A percentile compares a stretch with the other conserved stretches of the same genome.
These are phyloP conservation scores for Kockovaella imperatae DNA, from an alignment of 768 basidiomycete genomes.

Conservation along the genomic window DNA sequence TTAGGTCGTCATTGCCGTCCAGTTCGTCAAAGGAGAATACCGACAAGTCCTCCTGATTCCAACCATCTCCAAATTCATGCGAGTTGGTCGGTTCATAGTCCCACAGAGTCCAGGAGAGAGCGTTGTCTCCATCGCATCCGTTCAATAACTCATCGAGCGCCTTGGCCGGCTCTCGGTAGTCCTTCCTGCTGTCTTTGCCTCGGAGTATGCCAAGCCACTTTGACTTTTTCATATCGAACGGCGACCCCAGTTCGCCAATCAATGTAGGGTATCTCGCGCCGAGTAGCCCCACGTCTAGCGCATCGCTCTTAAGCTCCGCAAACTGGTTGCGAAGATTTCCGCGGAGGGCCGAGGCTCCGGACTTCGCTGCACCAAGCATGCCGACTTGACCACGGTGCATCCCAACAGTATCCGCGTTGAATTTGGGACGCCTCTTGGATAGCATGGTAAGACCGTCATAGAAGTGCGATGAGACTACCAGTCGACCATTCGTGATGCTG, in stretches of 20 bases:
- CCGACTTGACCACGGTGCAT: conserved; percentile 64
- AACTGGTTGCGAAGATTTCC: conserved; percentile 73
- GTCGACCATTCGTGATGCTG: conserved; percentile 56
- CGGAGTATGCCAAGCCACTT: conserved; percentile 50
- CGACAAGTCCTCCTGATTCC: conserved; percentile 47
- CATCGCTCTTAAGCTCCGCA: conserved; percentile 69
- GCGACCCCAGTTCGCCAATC: conserved; percentile 56
- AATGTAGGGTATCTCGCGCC: conserved; percentile 40
- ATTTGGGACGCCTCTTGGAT: conserved; percentile 69
- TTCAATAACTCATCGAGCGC: conserved; percentile 29
- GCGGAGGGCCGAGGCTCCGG: conserved; percentile 74
- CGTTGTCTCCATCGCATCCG: conserved; percentile 63
- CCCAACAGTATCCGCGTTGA: conserved; percentile 58
- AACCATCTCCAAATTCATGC: conserved; percentile 87
- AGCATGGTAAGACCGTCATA: conserved; percentile 92
- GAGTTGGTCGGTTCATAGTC: conserved; percentile 62
- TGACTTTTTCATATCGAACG: conserved; percentile 86
- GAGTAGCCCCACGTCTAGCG: conserved; percentile 27
- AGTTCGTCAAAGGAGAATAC: conserved; percentile 37
- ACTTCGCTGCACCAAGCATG: conserved; percentile 61
- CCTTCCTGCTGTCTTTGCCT: conserved; percentile 25
- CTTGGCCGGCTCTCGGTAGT: conserved; percentile 25
- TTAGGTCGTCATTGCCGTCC: conserved; percentile 12
- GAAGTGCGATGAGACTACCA: conserved; percentile 75
- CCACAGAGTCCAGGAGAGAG: conserved; percentile 76